Conservation (phyloP, 352 stramenopile genomes). For the Globisporangium viniferum region DNA sequence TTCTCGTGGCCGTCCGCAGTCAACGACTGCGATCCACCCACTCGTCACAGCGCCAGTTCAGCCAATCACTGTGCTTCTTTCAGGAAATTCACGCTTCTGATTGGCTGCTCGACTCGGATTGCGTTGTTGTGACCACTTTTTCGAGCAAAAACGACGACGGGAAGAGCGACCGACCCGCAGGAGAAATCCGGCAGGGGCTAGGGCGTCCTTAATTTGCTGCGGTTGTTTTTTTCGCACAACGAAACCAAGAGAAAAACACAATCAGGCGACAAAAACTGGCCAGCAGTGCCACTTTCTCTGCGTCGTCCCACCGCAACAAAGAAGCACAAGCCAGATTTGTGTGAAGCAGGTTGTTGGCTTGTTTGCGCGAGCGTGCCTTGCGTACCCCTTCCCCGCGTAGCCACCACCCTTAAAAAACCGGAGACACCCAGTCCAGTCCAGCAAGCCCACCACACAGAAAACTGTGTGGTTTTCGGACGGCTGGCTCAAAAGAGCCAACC, state of each 20-base stretch:
- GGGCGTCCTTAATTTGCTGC: not conserved
- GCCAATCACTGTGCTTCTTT: not conserved
- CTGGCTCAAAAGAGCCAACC: not conserved
- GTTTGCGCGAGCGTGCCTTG: constrained; percentile 9
- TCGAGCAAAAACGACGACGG: constrained; percentile 2
- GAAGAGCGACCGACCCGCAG: too few relatives aligned
- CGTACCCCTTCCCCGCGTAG: constrained; percentile 2
- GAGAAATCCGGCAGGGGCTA: not conserved
- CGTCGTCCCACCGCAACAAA: constrained; percentile 10
- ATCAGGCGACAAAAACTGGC: not conserved
- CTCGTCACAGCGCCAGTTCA: not conserved
- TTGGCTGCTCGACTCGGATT: not conserved
- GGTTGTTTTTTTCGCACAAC: not conserved
- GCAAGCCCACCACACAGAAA: not conserved
- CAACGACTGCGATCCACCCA: not conserved
- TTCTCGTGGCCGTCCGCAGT: not conserved
- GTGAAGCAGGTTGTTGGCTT: constrained; percentile 6
- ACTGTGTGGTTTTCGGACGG: constrained; percentile 3
- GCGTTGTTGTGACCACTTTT: not conserved
- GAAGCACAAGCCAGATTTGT: not conserved
- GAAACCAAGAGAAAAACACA: not conserved
- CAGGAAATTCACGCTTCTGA: not conserved
- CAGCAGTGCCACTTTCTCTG: not conserved
- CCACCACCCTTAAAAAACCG: constrained; percentile 6
- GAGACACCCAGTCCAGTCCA: not conserved